phyloP scores from a whole-genome alignment of 116 monocot species.

The Papilionanthe hybrid region DNA sequence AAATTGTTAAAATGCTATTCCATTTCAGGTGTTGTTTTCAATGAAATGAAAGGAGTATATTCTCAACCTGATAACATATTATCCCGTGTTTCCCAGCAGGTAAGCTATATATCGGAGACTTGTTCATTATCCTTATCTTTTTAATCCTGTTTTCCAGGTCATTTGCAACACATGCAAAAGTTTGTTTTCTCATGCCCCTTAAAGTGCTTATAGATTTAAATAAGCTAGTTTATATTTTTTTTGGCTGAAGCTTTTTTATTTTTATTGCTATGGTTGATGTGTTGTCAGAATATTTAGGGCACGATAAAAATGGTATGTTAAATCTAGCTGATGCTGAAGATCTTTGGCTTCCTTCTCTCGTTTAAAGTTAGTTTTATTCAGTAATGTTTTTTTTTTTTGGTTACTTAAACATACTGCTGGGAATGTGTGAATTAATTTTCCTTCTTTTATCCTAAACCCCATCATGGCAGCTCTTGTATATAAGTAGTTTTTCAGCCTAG shows the following conservation, averaged over 20 bases:
- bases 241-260: background rate
- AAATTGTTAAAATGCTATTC: background rate
- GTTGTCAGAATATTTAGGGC: background rate
- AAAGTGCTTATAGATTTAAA: background rate
- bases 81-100: constrained; percentile 73
- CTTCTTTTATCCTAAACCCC: background rate
- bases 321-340: background rate
- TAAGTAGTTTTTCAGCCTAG: background rate
- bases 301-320: background rate
- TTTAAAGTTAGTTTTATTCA: background rate
- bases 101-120: constrained; percentile 17
- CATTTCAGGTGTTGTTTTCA: constrained; percentile 92
- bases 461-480: background rate
- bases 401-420: background rate
- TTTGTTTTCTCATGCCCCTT: background rate
- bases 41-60: constrained; percentile 99
- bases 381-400: background rate
- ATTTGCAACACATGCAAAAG: background rate
- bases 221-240: background rate
- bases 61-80: constrained; percentile 97
- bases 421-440: background rate
- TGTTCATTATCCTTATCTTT: background rate
- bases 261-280: background rate
- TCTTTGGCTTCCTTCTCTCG: background rate
- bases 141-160: background rate